phyloP scores from a whole-genome alignment of 768 basidiomycete species.

The Tylopilus sp. region DNA sequence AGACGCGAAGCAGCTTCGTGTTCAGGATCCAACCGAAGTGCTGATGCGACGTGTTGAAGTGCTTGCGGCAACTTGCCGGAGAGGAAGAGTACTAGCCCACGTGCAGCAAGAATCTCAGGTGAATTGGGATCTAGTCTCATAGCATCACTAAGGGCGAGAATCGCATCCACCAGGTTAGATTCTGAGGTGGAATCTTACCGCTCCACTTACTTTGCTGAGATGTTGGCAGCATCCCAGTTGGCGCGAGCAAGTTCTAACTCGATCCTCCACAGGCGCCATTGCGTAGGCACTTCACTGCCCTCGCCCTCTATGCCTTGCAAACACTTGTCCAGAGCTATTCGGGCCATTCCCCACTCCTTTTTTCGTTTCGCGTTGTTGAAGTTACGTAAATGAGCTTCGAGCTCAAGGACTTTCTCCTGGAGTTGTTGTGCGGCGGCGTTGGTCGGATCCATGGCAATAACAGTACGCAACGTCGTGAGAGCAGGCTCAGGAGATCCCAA shows the following conservation, averaged over 20 bases:
- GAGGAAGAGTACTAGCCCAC: conserved; percentile 78
- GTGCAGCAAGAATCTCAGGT: conserved; percentile 73
- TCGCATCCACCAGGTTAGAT: conserved; percentile 2
- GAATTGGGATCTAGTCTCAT: conserved; percentile 69
- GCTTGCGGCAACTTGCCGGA: conserved; percentile 67
- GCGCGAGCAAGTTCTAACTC: conserved; percentile 73
- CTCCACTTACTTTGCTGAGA: conserved; percentile 65
- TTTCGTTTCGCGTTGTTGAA: conserved; percentile 52
- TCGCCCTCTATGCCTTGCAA: conserved; percentile 70
- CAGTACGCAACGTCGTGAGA: conserved; percentile 59
- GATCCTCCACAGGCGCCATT: conserved; percentile 79
- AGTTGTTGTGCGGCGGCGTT: conserved; percentile 62
- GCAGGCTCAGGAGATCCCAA: conserved; percentile 69
- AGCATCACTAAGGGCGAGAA: conserved; percentile 53
- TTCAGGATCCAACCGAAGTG: conserved; percentile 76
- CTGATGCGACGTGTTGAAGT: conserved; percentile 64
- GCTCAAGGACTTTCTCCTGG: conserved; percentile 53
- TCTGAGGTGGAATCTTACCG: not conserved
- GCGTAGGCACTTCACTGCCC: conserved; percentile 67
- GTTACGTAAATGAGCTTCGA: conserved; percentile 65
- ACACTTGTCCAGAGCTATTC: conserved; percentile 79
- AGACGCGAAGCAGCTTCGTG: conserved; percentile 66
- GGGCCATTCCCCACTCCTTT: conserved; percentile 74
- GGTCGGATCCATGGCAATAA: conserved; percentile 57
- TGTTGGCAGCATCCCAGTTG: conserved; percentile 70